Evolutionary conservation across 495 filamentous ascomycete genomes (phyloP), one percentile per base, ranked within the genome.

Genomic region (Penicillium cataractarum): DNA sequence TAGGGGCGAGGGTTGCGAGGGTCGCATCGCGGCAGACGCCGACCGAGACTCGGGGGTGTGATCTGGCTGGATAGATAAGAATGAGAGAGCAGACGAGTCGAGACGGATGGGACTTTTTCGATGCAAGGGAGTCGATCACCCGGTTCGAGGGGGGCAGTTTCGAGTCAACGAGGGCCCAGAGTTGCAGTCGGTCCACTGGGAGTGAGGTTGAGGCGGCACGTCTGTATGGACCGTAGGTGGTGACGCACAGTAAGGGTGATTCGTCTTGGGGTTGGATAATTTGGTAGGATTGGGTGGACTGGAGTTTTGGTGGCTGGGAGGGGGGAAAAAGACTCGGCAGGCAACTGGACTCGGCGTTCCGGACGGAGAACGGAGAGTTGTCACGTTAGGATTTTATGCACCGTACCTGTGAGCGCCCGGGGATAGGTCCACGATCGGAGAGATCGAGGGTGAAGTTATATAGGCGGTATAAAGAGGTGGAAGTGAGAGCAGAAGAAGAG

Each of bases 101-200:
- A 19, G 31, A 22, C 51, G 33, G 44, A 13, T 37, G 42, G 46
- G 32, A 60, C 51, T 67, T 53, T 39, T 64, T 53, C 27, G 40
- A 69, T 66, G 66, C 61, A 69, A 65, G 66, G 66, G 66, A 61
- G 58, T 48, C 37, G 66, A 65, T 61, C 64, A 54, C 42, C 31
- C 52, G 39, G 49, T 42, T 35, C n/a, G 4, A n/a, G 51, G 21
- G 32, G 29, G 26, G 39, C 42, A 55, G 29, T 51, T 50, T 37
- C 59, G 44, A 65, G 58, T 58, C 60, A 24, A 51, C 60, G 33
- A 17, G n/a, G n/a, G n/a, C n/a, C 33, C 42, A 54, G 51, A 31
- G 27, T 35, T 54, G 27, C 51, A 50, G 46, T 24, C 4, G 24
- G 46, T 32, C 24, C 19, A 35, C 29, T 31, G 31, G 8, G 21